Conservation (phyloP, 345 rosid species). For the Iberis pinnata region DNA sequence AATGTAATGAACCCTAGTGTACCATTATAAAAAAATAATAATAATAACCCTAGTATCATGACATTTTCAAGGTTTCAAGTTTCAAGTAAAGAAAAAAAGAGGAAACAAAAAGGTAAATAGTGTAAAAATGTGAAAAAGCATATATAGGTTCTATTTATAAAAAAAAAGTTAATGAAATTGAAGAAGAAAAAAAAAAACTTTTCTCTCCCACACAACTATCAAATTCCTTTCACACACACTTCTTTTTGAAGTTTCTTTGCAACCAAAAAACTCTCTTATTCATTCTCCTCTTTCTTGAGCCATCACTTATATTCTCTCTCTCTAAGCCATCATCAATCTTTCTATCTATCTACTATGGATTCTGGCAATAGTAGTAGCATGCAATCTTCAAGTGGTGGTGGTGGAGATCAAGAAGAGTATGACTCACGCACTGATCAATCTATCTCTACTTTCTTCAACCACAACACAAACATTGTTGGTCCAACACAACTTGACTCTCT, state of each 20-base stretch:
- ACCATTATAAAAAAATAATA: slow-evolving; percentile 6
- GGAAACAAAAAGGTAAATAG: slow-evolving; percentile 25
- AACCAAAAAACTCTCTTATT: slow-evolving; percentile 4
- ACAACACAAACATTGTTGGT: slow-evolving; percentile 18
- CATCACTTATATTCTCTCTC: not conserved
- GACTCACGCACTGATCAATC: slow-evolving; percentile 37
- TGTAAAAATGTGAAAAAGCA: too few relatives aligned
- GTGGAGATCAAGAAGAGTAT: slow-evolving; percentile 32
- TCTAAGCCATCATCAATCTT: not conserved
- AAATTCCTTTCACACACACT: slow-evolving; percentile 33
- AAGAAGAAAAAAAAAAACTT: slow-evolving; percentile 11
- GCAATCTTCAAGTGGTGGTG: slow-evolving; percentile 35
- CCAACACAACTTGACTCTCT: slow-evolving; percentile 33
- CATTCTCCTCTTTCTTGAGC: not conserved
- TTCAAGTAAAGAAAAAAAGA: slow-evolving; percentile 19
- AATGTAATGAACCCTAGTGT: too few relatives aligned
- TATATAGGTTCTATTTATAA: too few relatives aligned
- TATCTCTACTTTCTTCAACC: slow-evolving; percentile 29
- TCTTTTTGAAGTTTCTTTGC: slow-evolving; percentile 19
- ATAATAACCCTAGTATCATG: slow-evolving; percentile 24
- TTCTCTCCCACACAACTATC: slow-evolving; percentile 28
- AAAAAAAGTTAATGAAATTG: too few relatives aligned
- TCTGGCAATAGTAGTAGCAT: slow-evolving; percentile 36
- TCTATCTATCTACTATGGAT: slow-evolving; percentile 25
- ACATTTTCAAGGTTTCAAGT: slow-evolving; percentile 28